These are phyloP conservation scores for Cenchrus fungigraminus DNA, from an alignment of 176 grass and related monocot species.

Conservation along the genomic window DNA sequence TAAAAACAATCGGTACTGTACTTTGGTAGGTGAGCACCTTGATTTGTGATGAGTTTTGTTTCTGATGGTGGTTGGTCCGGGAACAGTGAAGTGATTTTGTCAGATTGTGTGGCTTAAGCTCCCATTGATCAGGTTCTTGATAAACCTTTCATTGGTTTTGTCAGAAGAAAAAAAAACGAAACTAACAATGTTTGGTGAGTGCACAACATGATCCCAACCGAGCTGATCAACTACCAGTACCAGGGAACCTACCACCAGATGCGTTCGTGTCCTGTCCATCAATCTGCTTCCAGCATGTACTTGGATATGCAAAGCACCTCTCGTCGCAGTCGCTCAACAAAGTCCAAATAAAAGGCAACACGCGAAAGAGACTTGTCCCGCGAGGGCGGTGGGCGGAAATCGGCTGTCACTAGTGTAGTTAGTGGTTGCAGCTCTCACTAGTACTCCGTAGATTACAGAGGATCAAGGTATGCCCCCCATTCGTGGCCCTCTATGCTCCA, in stretches of 20 bases:
- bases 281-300: slow-evolving; percentile 13
- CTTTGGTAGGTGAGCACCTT: neutral
- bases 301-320: neutral
- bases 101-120: neutral
- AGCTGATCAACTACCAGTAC: neutral
- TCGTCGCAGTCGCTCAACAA: neutral
- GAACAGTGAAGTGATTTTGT: neutral
- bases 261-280: neutral
- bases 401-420: too few species aligned
- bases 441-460: too few species aligned
- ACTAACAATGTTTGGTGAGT: neutral
- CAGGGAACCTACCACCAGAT: neutral
- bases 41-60: neutral
- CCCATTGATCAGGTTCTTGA: neutral
- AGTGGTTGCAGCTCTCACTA: too few species aligned
- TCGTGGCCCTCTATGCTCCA: neutral
- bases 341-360: too few species aligned
- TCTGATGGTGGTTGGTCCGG: neutral
- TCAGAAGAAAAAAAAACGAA: neutral
- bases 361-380: neutral
- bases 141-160: neutral
- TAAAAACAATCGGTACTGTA: neutral
- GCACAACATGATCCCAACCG: slow-evolving; percentile 1
- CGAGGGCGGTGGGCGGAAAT: neutral
- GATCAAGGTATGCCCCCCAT: too few species aligned